Evolutionary conservation across 2,329 filamentous ascomycete species (phyloP), one percentile per base, ranked within the genome.

Genomic region (Dothidotthia symphoricarpi): DNA sequence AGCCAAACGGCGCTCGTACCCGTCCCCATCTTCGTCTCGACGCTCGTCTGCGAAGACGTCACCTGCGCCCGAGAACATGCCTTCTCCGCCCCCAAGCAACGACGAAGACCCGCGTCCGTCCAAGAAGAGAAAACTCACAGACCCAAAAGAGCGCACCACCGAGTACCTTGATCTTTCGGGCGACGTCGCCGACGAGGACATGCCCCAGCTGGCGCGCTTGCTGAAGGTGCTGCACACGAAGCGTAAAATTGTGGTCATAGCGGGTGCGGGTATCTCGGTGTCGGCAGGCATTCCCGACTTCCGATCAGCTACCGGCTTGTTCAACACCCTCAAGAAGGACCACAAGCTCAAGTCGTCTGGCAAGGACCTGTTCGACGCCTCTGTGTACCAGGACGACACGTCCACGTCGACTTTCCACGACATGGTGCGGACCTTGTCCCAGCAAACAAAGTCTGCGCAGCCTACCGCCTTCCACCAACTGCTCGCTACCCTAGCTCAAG

Each of bases 261-360:
- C 91, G 31, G 93, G 93, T 41, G 93, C 93, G 49, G 93, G 93
- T 46, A 98, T 98, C 57, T 97, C 93, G 26, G 93, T 96, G 34
- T 91, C 91, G 36, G 91, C 93, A 53, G 93, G 93, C 47, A 94
- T 98, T 57, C 93, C 93, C 55, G 93, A 98, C 67, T 98, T 98
- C 61, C 88, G 93, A 51, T 98, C 93, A 4, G 83, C 87, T 9
- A 85, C 83, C 42, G 93, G 93, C 34, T 78, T 98, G 3, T 98
- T 98, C 69, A 86, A 83, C 42, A 86, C 85, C 13, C 75, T 95
- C 16, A 85, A 87, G 50, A 85, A 81, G 45, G 85, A 95, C 61
- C 88, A 96, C 69, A 94, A 93, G 53, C 75, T 96, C 46, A 95
- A 95, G 64, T 81, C 86, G 15, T 96, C 93, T 0, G 93, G 93